Base-by-base conservation (phyloP, 73 alveolate genomes). In the Loxodes magnus region DNA sequence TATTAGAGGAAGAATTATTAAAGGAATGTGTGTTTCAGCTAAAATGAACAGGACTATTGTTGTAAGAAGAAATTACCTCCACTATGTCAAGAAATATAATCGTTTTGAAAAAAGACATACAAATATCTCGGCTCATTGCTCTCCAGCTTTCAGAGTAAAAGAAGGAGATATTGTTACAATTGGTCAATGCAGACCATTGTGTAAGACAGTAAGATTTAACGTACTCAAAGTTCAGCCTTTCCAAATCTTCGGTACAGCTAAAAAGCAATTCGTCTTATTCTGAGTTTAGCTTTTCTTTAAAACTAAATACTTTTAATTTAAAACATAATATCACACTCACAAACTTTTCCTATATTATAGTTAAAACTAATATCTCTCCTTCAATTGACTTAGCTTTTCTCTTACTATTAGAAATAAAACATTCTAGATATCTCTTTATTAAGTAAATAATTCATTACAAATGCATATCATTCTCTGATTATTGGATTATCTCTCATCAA, bases 181-280 rank as follows among this genome's bases (percentile, higher is more conserved):
- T 23, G 98, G 99, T 46, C 97, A 93, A 79, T 93, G 99, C 97
- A 73, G 98, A 64, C 98, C 99, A 15, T 77, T 93, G 79, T 78
- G 94, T 21, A 93, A 93, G 87, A 90, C 98, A 14, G 98, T 93
- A 38, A 86, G 99, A 79, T 93, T 93, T 95, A 93, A 93, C 80
- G 98, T 88, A 28, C 64, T 93, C 73, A 82, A 88, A 78, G 84
- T 4, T 26, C 33, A 51, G 62, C 58, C 0, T 15, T 9, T 46
- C 48, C 74, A 62, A 61, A 62, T 62, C 60, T 62, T 62, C 28
- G 74, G 74, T 14, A 30, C 74, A 3, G 74, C 74, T 29, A 57
- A 65, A 51, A 62, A 62, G 65, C 74, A 62, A 61, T 48, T 9
- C 35, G 43, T 31, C 22, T 51, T 4, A 0, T 31, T 31, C 41